These are phyloP conservation scores for Termitomyces sp. DNA, from an alignment of 768 basidiomycete genomes.

Conservation along the genomic window DNA sequence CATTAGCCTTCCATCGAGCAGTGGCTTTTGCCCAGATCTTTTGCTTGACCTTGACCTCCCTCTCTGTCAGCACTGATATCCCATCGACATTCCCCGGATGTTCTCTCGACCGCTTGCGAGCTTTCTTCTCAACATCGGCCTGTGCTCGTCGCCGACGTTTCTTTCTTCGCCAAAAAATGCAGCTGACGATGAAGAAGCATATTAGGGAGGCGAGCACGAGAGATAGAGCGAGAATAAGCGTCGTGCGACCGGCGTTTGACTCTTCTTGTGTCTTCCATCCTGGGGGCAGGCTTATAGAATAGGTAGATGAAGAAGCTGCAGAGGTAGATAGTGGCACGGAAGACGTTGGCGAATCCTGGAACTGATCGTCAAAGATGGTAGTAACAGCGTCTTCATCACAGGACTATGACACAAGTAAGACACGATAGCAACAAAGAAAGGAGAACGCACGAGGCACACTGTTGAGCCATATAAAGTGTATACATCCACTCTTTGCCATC, in stretches of 20 bases:
- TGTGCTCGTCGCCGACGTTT: conserved; percentile 24
- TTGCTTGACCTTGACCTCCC: conserved; percentile 44
- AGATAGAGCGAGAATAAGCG: conserved; percentile 50
- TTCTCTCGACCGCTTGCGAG: conserved; percentile 21
- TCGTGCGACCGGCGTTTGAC: conserved; percentile 28
- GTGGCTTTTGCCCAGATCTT: conserved; percentile 62
- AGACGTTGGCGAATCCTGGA: conserved; percentile 17
- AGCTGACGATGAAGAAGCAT: conserved; percentile 52
- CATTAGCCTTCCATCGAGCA: conserved; percentile 63
- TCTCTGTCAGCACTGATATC: conserved; percentile 27
- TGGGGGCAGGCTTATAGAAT: conserved; percentile 40
- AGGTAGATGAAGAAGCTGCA: conserved; percentile 15
- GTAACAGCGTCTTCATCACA: conserved; percentile 20
- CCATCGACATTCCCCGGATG: conserved; percentile 22
- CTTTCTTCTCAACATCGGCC: conserved; percentile 51
- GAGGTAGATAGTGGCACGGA: conserved; percentile 14
- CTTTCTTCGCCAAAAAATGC: conserved; percentile 54
- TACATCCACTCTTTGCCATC: conserved; percentile 47
- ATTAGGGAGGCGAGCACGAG: conserved; percentile 60
- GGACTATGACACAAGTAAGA: conserved; percentile 9
- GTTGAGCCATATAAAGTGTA: conserved; percentile 74
- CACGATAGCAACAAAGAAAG: neutral
- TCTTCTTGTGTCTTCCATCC: conserved; percentile 38
- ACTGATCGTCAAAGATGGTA: conserved; percentile 26
- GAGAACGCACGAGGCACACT: conserved; percentile 44